These are phyloP conservation scores for Whalleya microplaca DNA, from an alignment of 2,329 filamentous ascomycete species.

Conservation along the genomic window DNA sequence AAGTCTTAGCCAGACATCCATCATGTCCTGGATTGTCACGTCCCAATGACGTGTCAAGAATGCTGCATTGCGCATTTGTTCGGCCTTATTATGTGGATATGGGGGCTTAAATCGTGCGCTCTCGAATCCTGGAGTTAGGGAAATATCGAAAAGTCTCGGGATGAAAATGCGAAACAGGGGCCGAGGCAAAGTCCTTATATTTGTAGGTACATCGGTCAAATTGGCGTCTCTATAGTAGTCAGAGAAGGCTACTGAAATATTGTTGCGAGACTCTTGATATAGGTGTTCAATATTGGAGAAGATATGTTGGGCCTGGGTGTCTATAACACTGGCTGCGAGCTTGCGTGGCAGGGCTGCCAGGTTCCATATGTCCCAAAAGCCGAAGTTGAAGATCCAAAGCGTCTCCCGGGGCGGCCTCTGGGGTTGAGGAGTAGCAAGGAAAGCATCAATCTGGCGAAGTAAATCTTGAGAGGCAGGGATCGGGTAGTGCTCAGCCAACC, in stretches of 20 bases:
- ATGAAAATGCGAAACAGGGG: conserved; percentile 54
- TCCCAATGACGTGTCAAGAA: conserved; percentile 58
- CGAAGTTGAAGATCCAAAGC: conserved; percentile 56
- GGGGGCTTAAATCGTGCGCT: conserved; percentile 46
- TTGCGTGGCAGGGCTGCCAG: conserved; percentile 50
- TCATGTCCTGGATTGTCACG: conserved; percentile 41
- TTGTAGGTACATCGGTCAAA: conserved; percentile 26
- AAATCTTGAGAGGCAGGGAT: conserved; percentile 47
- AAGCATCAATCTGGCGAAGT: conserved; percentile 47
- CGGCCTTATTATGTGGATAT: conserved; percentile 49
- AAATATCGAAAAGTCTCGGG: conserved; percentile 56
- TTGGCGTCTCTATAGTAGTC: conserved; percentile 43
- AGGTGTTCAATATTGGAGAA: conserved; percentile 52
- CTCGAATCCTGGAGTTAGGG: conserved; percentile 57
- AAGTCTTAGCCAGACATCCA: conserved; percentile 49
- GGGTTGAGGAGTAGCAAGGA: conserved; percentile 46
- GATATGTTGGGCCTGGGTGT: conserved; percentile 42
- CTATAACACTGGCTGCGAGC: conserved; percentile 42
- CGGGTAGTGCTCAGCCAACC: conserved; percentile 48
- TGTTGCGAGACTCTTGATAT: conserved; percentile 48
- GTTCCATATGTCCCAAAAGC: conserved; percentile 60
- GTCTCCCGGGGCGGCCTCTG: conserved; percentile 47
- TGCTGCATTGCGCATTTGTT: conserved; percentile 59
- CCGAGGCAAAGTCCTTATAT: conserved; percentile 8
- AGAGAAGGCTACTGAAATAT: conserved; percentile 50